Base-by-base conservation (phyloP, 495 filamentous ascomycete genomes). In the Lindgomyces ingoldianus region DNA sequence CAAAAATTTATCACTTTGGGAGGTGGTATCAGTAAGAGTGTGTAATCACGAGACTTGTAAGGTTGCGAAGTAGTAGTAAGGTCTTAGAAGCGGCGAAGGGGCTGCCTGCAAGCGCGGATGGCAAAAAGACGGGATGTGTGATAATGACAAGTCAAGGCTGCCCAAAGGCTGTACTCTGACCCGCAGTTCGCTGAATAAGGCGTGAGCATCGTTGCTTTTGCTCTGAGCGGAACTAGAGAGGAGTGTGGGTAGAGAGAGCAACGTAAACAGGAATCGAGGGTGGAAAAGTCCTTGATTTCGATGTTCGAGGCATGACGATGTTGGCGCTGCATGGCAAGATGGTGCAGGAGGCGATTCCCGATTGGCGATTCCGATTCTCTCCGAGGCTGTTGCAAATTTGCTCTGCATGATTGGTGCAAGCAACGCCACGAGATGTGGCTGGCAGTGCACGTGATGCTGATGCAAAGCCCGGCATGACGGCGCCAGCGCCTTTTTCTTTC, bases 401-500 rank as follows among this genome's bases (percentile, higher is more conserved):
- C 22, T 9, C 22, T 24, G 22, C 10, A 4, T 33, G 27, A 62
- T 62, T 62, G 60, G 60, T 18, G n/a, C 45, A 22, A 18, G 45
- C 25, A 1, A 3, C 44, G 57, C 57, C 57, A 60, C 57, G 9
- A 14, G 27, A 12, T 51, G 57, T 60, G 57, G 57, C 57, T 50
- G 14, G 21, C 6, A 27, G 11, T 11, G 16, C 49, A 62, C 60
- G 50, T 54, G 50, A 54, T 21, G 25, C 11, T 46, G 14, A 39
- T 26, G 41, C 21, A 22, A n/a, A n/a, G 25, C 42, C 30, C 45
- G 45, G 25, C 24, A 39, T 62, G 41, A 53, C 51, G 58, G 51
- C 46, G 57, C 27, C 29, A 48, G 29, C 22, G 33, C 18, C 54
- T 42, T 50, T 49, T 60, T 65, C 65, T 64, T 60, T 46, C 59